phyloP scores from a whole-genome alignment of 371 early-diverging fungal genomes.

The Nematocida sp. region DNA sequence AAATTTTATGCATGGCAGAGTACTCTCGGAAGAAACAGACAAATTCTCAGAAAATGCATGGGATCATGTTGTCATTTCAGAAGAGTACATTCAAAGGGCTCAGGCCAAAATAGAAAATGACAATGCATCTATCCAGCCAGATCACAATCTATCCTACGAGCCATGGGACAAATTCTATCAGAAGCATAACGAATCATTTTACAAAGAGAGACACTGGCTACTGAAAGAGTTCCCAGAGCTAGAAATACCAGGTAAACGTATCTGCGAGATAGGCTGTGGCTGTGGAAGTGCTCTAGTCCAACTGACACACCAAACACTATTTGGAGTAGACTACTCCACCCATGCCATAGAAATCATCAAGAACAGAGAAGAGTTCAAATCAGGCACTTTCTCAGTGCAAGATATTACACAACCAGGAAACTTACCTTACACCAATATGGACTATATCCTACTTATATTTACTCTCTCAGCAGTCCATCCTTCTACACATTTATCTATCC shows the following conservation, averaged over 20 bases:
- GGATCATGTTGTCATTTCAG: conserved; percentile 48
- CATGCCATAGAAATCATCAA: conserved; percentile 40
- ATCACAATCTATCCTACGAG: conserved; percentile 9
- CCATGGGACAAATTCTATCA: conserved; percentile 57
- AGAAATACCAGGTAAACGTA: not conserved
- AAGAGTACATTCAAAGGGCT: conserved; percentile 10
- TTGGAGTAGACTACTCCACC: conserved; percentile 51
- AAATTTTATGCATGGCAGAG: not conserved
- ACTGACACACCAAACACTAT: conserved; percentile 1
- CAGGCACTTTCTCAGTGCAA: not conserved
- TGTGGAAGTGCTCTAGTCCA: conserved; percentile 52
- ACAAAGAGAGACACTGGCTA: conserved; percentile 54
- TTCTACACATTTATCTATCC: conserved; percentile 17
- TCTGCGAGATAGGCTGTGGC: conserved; percentile 58
- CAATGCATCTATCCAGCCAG: not conserved
- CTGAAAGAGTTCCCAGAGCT: conserved; percentile 45
- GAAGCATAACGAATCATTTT: conserved; percentile 49
- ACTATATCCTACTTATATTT: conserved; percentile 54
- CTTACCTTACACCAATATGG: conserved; percentile 8
- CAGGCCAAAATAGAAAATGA: conserved; percentile 48
- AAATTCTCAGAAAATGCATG: conserved; percentile 54
- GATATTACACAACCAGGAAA: not conserved
- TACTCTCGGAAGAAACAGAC: conserved; percentile 7
- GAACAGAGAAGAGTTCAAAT: conserved; percentile 11
- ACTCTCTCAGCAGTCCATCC: conserved; percentile 58